Conservation (phyloP, 768 basidiomycete genomes). For the Trametes cinnabarina region DNA sequence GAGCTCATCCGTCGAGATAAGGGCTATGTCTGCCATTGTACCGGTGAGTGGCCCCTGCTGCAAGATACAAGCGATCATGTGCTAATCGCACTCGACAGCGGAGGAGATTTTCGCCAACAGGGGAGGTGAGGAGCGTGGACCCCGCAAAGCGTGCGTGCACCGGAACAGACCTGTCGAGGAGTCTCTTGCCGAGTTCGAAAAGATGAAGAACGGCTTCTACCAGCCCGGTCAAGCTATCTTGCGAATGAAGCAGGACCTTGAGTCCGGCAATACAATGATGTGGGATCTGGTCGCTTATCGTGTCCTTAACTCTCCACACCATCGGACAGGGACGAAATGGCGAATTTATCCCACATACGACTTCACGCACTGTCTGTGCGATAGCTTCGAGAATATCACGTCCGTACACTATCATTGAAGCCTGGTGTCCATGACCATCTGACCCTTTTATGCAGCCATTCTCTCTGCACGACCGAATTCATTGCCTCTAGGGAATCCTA, state of each 20-base stretch:
- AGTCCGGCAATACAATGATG: conserved; percentile 96
- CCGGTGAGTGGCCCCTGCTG: conserved; percentile 84
- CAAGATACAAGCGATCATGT: background rate
- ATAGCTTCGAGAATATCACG: conserved; percentile 99
- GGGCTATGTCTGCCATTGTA: conserved; percentile 95
- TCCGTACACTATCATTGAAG: conserved; percentile 42
- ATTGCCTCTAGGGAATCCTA: conserved; percentile 95
- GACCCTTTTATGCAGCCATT: conserved; percentile 66
- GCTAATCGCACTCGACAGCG: conserved; percentile 45
- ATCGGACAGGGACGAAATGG: conserved; percentile 92
- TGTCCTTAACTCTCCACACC: conserved; percentile 86
- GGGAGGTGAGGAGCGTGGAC: conserved; percentile 77
- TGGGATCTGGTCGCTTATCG: conserved; percentile 99
- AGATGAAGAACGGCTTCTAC: conserved; percentile 90
- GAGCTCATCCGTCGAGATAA: conserved; percentile 87
- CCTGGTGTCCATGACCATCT: background rate
- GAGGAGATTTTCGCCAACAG: conserved; percentile 90
- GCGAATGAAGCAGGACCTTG: conserved; percentile 96
- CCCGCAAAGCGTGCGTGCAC: conserved; percentile 83
- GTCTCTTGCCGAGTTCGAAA: conserved; percentile 83
- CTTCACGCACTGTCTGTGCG: conserved; percentile 96
- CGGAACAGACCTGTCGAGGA: conserved; percentile 83
- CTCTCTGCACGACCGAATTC: conserved; percentile 95
- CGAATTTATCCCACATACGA: conserved; percentile 98
- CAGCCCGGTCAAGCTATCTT: conserved; percentile 88